Base-by-base conservation (phyloP, 352 stramenopile genomes). In the Globisporangium paddicum region DNA sequence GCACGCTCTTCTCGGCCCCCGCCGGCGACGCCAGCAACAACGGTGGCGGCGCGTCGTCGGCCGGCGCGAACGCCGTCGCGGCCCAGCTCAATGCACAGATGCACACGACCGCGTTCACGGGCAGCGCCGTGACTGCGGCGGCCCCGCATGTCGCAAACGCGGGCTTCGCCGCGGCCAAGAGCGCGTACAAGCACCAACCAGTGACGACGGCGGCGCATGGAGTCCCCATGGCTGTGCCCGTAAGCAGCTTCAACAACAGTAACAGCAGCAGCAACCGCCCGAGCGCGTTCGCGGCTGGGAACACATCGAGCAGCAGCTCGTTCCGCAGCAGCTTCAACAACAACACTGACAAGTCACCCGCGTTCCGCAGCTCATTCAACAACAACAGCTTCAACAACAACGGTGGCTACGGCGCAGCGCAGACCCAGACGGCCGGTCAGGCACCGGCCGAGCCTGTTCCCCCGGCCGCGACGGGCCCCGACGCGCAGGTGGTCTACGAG, bases 401-500 rank as follows among this genome's bases (percentile, higher is more conserved):
- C 18, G 51, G 55, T 21, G 46, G n/a, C 49, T 40, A 58, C 25
- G 60, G 64, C 38, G 40, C 68, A 13, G 53, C 63, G 14, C 34
- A 59, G 18, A 41, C 1, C 46, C 38, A 70, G 1, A 42, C 69
- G 9, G 53, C 53, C 0, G 53, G 53, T 0, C 53, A 61, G 21
- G 62, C 71, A 7, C 47, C 62, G 10, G 60, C 50, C 0, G 68
- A 76, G 32, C 58, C 64, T 1, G 79, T 89, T 1, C 78, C 81
- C 18, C 37, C 76, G 10, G 77, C 78, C 3, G 76, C 78, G 0
- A 80, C 78, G 0, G 81, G 78, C 0, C 58, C 34, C 0, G 78
- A 90, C 48, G 81, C 79, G 0, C 78, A 87, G 55, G 56, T 78
- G 26, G 62, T 66, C 25, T 87, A 87, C 48, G 77, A 87, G 44